Percentiles rank a stretch among this genome's conserved stretches.
Conservation (phyloP, 2,329 filamentous ascomycete genomes). For the Beauveria caledonica region DNA sequence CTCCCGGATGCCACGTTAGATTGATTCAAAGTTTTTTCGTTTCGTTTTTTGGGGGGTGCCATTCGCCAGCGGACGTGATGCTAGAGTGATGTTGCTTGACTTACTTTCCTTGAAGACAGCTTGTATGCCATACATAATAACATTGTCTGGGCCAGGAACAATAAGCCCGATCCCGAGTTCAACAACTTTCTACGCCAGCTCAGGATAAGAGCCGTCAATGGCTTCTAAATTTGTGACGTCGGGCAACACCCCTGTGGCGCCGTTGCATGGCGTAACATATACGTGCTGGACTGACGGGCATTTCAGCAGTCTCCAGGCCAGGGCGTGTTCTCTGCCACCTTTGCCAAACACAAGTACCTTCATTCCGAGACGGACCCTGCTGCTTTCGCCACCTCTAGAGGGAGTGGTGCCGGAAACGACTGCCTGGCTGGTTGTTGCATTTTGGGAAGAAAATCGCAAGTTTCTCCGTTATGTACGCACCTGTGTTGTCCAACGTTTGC, state of each 20-base stretch:
- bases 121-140: constrained; percentile 66
- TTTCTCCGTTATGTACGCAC: no score
- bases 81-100: constrained; percentile 15
- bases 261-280: constrained; percentile 51
- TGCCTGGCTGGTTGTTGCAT: no score
- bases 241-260: constrained; percentile 49
- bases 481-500: no score
- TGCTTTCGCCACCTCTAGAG: no score
- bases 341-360: constrained; percentile 61
- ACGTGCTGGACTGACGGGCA: constrained; percentile 56
- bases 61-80: neutral
- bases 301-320: constrained; percentile 66
- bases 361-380: no score
- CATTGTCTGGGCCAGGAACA: constrained; percentile 49
- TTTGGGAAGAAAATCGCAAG: no score
- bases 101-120: constrained; percentile 51
- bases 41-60: neutral
- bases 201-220: constrained; percentile 47
- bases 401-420: no score
- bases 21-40: no score
- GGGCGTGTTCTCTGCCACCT: constrained; percentile 66
- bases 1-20: constrained; percentile 22
- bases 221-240: constrained; percentile 51
- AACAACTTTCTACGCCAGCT: constrained; percentile 37
- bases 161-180: no score